Evolutionary conservation across 78 protist genomes (phyloP), one percentile per base, ranked within the genome.

Genomic region (Dictyostelium intermedium): DNA sequence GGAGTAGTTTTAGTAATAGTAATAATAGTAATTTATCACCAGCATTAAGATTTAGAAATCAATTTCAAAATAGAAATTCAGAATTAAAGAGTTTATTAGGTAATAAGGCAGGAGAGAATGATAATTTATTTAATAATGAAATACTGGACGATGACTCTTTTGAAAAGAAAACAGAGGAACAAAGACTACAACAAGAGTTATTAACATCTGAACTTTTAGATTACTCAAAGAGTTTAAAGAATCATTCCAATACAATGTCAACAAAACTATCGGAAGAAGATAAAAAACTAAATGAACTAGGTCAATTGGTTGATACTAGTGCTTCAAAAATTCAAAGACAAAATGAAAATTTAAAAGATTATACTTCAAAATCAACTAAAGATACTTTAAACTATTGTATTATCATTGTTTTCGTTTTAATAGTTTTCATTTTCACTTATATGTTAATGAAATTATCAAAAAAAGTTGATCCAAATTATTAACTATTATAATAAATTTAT

Each of bases 301-400:
- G 16, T 27, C 37, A n/a, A 25, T 23, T 60, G 16, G 53, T 87
- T 14, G 39, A 11, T 18, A 60, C 20, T 2, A 87, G 81, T 61
- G 14, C 56, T 16, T 13, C 41, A 8, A 87, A 78, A 30, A 76
- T 87, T 18, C 84, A 66, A 14, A 56, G 27, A 27, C 80, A 87
- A 78, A 45, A 60, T 30, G 11, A 56, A 16, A 27, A 74, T 16
- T 43, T 87, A 30, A 87, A 87, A 63, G 66, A 50, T 5, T 53
- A 87, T 43, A 76, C 56, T 9, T 39, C 63, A 43, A 18, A 9
- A n/a, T 39, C 25, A 3, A 27, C 80, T 1, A 60, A 6, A 37
- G 92, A 87, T 8, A 87, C 85, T 8, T 43, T 87, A 37, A 87
- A 87, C 16, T 87, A 87, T 63, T 78, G 43, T 41, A 0, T 87